Evolutionary conservation across 805 yeast species (phyloP).

Genomic region (Nakazawaea sp.): DNA sequence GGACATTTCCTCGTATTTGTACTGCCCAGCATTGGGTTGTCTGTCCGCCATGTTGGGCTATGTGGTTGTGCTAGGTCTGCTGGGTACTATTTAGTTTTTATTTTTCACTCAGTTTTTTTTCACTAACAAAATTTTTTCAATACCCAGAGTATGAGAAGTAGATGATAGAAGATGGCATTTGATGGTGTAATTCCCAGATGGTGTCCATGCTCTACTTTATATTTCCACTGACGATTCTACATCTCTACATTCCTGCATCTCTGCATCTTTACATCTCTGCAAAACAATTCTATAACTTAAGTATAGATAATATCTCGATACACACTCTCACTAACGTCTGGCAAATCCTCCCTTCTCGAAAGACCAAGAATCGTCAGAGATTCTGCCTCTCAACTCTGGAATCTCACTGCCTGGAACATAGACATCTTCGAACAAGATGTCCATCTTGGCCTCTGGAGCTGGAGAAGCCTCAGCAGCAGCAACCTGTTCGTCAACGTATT

Average conservation of each 20-base stretch:
- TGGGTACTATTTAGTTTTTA: too few species aligned
- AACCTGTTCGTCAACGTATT: slow-evolving; percentile 90
- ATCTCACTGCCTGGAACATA: slow-evolving; percentile 93
- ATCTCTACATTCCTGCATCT: neutral
- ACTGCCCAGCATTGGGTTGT: slow-evolving; percentile 22
- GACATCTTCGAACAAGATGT: slow-evolving; percentile 92
- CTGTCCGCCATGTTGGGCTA: neutral
- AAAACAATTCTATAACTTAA: too few species aligned
- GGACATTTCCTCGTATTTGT: slow-evolving; percentile 69
- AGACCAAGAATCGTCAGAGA: slow-evolving; percentile 88
- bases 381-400: slow-evolving; percentile 92
- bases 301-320: too few species aligned
- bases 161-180: too few species aligned
- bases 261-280: too few species aligned
- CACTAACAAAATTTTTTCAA: neutral
- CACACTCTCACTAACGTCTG: too few species aligned
- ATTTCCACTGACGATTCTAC: neutral
- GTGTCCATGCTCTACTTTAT: too few species aligned
- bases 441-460: slow-evolving; percentile 93
- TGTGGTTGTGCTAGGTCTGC: neutral
- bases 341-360: slow-evolving; percentile 32
- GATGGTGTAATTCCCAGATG: too few species aligned
- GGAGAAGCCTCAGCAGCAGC: slow-evolving; percentile 90
- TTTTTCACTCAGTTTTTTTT: too few species aligned
- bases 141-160: too few species aligned